Evolutionary conservation across 805 yeast species (phyloP), one percentile per base, ranked within the genome.

Genomic region (Wickerhamiella sorbophila): DNA sequence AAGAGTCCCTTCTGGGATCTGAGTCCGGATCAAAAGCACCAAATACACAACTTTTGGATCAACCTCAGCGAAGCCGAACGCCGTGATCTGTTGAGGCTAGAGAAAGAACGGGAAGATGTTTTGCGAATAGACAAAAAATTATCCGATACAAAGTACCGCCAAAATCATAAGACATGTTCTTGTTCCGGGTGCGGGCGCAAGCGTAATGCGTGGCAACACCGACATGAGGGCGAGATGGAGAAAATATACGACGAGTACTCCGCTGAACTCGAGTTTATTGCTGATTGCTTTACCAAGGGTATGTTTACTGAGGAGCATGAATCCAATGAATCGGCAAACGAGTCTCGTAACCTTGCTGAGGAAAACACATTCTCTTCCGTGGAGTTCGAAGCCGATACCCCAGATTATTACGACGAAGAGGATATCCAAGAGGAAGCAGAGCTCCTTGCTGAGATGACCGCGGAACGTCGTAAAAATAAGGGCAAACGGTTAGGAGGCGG

Each of bases 111-210:
- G 57, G 72, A 70, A 46, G 29, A 24, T 12, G 29, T 24, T 24
- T 24, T 24, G 29, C 29, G 29, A 12, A 24, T 24, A 24, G 29
- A 24, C 29, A 6, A 12, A 6, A 24, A 24, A 24, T 8, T 24
- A 8, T 24, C 29, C 29, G 29, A 24, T 8, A 24, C 12, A 6
- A 24, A 12, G 12, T 6, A 24, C 75, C 70, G 45, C 75, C 78
- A 74, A 53, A 66, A 68, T 47, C n/a, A n/a, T n/a, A 62, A 65
- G 20, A 57, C 59, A 21, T 86, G 95, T 57, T 69, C 74, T 44
- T 87, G 95, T 56, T 64, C 76, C 3, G 75, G 75, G 16, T 87
- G 95, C 62, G 88, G 87, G 2, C 71, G 82, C 36, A 77, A 80
- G 50, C 75, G 78, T 52, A 60, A 65, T 39, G 74, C 83, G 14